A percentile compares a stretch with the other conserved stretches of the same genome.
phyloP scores from a whole-genome alignment of 2,329 filamentous ascomycete species.

The Colletotrichum phormii region DNA sequence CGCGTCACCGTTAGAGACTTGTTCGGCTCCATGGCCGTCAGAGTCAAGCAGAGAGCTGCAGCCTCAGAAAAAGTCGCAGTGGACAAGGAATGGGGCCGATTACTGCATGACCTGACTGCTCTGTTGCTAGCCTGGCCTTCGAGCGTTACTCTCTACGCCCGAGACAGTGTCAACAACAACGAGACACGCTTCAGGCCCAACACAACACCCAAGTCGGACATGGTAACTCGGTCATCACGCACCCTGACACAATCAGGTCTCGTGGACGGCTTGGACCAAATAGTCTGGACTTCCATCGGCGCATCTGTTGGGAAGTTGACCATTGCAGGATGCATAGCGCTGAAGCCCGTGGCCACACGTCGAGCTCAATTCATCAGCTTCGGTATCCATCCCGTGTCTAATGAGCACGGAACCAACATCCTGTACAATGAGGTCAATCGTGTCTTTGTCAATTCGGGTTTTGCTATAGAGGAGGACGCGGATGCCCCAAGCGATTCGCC shows the following conservation, averaged over 20 bases:
- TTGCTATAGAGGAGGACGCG: constrained; percentile 70
- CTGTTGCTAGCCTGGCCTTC: constrained; percentile 78
- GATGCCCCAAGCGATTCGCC: constrained; percentile 49
- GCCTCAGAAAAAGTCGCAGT: constrained; percentile 62
- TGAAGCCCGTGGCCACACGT: constrained; percentile 76
- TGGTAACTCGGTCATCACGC: constrained; percentile 40
- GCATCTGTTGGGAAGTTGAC: constrained; percentile 72
- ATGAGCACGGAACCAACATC: constrained; percentile 68
- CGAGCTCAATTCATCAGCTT: constrained; percentile 85
- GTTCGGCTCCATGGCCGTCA: constrained; percentile 91
- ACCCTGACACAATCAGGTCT: constrained; percentile 76
- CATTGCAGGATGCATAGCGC: constrained; percentile 78
- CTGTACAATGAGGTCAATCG: constrained; percentile 84
- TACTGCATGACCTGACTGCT: constrained; percentile 70
- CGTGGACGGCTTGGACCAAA: constrained; percentile 61
- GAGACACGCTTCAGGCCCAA: constrained; percentile 50
- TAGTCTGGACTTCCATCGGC: constrained; percentile 77
- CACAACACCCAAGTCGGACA: background rate
- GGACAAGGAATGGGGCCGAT: constrained; percentile 72
- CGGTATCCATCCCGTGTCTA: constrained; percentile 74
- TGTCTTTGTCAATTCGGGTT: constrained; percentile 80
- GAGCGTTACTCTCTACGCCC: constrained; percentile 67
- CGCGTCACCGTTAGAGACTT: constrained; percentile 81
- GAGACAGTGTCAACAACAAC: constrained; percentile 58
- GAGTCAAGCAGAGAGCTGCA: constrained; percentile 81